Percentiles rank a stretch among this genome's conserved stretches.
These are phyloP conservation scores for Lotmaria passim DNA, from an alignment of 208 protist species.

Conservation along the genomic window DNA sequence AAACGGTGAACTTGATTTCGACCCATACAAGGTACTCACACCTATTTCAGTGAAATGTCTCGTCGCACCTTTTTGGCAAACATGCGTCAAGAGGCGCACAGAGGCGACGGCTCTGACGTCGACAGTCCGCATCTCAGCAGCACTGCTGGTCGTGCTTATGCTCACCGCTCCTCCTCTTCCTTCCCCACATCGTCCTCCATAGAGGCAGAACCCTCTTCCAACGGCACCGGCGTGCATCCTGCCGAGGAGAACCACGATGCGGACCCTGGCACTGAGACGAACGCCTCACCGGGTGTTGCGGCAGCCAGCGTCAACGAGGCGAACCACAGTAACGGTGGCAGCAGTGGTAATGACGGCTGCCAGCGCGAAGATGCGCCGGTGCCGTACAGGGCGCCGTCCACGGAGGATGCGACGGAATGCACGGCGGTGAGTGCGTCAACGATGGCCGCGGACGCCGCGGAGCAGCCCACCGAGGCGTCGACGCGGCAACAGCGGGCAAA, in stretches of 20 bases:
- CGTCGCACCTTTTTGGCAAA: slow-evolving; percentile 26
- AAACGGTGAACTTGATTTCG: no score
- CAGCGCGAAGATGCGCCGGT: neutral
- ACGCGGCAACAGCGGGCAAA: neutral
- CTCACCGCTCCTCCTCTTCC: neutral
- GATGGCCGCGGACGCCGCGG: neutral
- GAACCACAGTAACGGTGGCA: no score
- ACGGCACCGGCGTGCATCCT: no score
- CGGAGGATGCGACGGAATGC: slow-evolving; percentile 2
- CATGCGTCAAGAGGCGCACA: slow-evolving; percentile 37
- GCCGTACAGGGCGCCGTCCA: neutral
- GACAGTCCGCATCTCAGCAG: slow-evolving; percentile 18
- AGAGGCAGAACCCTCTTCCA: no score
- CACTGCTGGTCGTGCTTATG: neutral
- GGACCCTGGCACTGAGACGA: no score
- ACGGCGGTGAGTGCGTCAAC: slow-evolving; percentile 12
- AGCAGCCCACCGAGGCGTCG: neutral
- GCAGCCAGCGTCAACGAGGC: no score
- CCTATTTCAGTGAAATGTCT: slow-evolving; percentile 24
- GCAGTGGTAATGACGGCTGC: no score
- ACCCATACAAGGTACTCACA: no score
- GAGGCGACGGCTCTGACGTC: slow-evolving; percentile 10
- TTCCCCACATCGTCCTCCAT: no score
- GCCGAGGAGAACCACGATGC: no score
- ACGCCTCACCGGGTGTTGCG: no score